phyloP scores from a whole-genome alignment of 148 eudicot species.

The Amaranthus hypochondriacus region DNA sequence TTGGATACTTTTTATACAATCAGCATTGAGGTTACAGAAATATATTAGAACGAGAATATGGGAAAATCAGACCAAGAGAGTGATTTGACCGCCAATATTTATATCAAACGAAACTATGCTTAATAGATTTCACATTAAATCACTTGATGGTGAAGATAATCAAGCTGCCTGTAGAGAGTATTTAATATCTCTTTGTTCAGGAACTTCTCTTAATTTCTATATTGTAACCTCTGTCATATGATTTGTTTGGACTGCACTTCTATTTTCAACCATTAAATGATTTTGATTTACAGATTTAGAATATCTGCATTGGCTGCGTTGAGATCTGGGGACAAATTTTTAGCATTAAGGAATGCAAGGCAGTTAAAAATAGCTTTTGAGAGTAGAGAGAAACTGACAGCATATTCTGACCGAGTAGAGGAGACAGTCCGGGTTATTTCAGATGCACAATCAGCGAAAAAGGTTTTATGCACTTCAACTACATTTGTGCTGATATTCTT shows the following conservation, averaged over 20 bases:
- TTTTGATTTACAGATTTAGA: constrained; percentile 40
- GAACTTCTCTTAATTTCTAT: not conserved
- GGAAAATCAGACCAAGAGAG: too few relatives aligned
- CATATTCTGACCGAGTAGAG: constrained; percentile 67
- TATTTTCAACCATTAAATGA: not conserved
- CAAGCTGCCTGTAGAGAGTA: not conserved
- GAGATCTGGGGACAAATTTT: constrained; percentile 48
- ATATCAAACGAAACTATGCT: too few relatives aligned
- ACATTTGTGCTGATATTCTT: not conserved
- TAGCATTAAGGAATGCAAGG: constrained; percentile 70
- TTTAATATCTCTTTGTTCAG: not conserved
- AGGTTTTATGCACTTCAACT: constrained; percentile 33
- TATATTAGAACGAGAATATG: too few relatives aligned
- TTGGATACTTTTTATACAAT: too few relatives aligned
- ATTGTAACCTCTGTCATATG: not conserved
- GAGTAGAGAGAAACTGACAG: constrained; percentile 55
- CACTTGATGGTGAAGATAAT: not conserved
- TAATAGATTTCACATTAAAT: too few relatives aligned
- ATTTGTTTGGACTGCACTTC: not conserved
- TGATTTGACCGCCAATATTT: too few relatives aligned
- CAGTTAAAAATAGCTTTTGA: constrained; percentile 62
- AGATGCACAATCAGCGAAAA: constrained; percentile 79
- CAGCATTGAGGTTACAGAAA: too few relatives aligned
- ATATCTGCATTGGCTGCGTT: constrained; percentile 58
- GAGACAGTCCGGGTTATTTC: constrained; percentile 56